These are phyloP conservation scores for Lathyrus oleraceus DNA, from an alignment of 306 rosid species.

Conservation along the genomic window DNA sequence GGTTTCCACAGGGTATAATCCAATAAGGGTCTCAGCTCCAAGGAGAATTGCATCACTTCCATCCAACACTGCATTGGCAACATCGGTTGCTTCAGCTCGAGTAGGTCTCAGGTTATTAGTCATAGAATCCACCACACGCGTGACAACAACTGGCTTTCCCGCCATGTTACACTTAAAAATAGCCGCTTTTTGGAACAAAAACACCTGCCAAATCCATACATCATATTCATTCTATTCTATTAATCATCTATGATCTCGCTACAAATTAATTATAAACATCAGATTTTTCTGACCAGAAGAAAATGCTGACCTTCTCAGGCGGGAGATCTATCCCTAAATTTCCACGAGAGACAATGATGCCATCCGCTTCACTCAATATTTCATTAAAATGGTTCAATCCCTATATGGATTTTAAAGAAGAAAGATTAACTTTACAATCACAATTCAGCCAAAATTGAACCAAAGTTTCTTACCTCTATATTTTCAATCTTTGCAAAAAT, in stretches of 20 bases:
- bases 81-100: constrained; percentile 99
- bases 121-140: constrained; percentile 98
- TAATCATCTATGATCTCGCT: neutral
- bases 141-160: constrained; percentile 96
- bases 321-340: constrained; percentile 92
- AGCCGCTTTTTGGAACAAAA: constrained; percentile 94
- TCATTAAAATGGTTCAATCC: constrained; percentile 83
- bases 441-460: constrained; percentile 10
- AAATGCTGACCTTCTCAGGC: constrained; percentile 81
- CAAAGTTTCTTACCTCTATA: constrained; percentile 55
- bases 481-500: constrained; percentile 83
- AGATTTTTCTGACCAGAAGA: constrained; percentile 4
- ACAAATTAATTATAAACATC: constrained; percentile 6
- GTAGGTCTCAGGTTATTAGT: constrained; percentile 96
- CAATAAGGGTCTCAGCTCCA: constrained; percentile 95
- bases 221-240: neutral
- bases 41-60: constrained; percentile 97
- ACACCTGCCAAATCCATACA: constrained; percentile 57
- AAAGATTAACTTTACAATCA: constrained; percentile 28
- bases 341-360: constrained; percentile 81
- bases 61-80: constrained; percentile 97
- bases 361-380: constrained; percentile 85
- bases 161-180: constrained; percentile 95
- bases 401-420: constrained; percentile 40
- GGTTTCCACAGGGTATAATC: constrained; percentile 88